Conservation (phyloP, 2,329 filamentous ascomycete species). For the Nothophoma quercina region DNA sequence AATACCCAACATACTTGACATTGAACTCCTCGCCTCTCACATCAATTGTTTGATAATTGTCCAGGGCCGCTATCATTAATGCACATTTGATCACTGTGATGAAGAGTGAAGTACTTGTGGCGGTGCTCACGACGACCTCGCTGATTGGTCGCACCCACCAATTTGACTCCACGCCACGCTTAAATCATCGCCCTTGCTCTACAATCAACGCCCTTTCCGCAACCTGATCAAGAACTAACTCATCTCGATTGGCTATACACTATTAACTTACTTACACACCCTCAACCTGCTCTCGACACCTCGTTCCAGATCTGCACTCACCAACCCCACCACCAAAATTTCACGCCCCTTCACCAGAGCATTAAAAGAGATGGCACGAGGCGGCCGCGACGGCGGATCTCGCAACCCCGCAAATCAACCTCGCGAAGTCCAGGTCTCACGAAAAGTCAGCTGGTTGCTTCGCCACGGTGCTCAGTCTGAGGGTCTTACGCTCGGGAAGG, state of each 20-base stretch:
- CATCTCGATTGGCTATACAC: neutral
- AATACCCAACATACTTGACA: constrained; percentile 9
- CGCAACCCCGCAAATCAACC: constrained; percentile 48
- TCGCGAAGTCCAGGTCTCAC: constrained; percentile 56
- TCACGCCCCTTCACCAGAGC: constrained; percentile 21
- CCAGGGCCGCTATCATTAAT: too few relatives aligned
- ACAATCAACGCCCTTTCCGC: constrained; percentile 10
- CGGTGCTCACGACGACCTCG: neutral
- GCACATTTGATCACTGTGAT: too few relatives aligned
- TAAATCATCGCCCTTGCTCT: neutral
- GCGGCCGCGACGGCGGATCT: constrained; percentile 46
- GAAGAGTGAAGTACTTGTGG: too few relatives aligned
- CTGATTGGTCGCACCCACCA: constrained; percentile 7
- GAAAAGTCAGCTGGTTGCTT: constrained; percentile 62
- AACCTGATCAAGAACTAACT: constrained; percentile 5
- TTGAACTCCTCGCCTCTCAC: too few relatives aligned
- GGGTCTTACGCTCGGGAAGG: constrained; percentile 63
- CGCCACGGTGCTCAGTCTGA: constrained; percentile 69
- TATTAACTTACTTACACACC: neutral
- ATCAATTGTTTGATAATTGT: too few relatives aligned
- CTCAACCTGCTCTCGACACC: neutral
- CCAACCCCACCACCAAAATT: constrained; percentile 24
- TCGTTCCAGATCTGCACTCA: too few relatives aligned
- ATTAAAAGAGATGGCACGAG: constrained; percentile 33
- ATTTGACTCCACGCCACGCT: neutral